Evolutionary conservation across 331 rosid species (phyloP).

Genomic region (Rosa hybrid): DNA sequence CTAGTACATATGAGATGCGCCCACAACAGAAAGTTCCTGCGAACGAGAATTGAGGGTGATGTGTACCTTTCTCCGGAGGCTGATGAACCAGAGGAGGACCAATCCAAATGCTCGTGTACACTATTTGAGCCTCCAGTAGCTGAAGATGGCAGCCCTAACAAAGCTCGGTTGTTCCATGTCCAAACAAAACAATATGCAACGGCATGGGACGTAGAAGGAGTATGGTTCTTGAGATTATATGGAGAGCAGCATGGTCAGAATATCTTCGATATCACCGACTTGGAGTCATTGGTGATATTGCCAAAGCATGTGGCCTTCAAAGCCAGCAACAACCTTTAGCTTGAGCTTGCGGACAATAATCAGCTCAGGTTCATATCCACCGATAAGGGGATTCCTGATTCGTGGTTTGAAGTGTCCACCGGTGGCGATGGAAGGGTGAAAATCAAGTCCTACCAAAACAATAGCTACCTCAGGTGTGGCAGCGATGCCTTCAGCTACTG

Average conservation of each 20-base stretch:
- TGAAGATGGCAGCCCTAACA: not conserved
- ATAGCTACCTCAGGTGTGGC: no score
- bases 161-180: not conserved
- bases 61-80: not conserved
- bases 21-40: not conserved
- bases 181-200: not conserved
- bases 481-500: no score
- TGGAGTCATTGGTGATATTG: not conserved
- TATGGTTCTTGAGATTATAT: no score
- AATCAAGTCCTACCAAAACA: no score
- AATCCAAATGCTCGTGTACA: not conserved
- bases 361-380: not conserved
- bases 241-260: not conserved
- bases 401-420: no score
- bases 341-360: accelerated
- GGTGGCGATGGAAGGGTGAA: no score
- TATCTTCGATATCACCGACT: not conserved
- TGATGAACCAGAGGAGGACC: not conserved
- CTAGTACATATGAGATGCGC: not conserved
- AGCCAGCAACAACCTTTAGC: not conserved
- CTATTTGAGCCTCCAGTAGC: not conserved
- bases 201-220: not conserved
- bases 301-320: constrained; percentile 23
- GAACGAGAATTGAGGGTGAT: accelerated
- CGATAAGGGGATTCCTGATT: no score